Evolutionary conservation across 352 stramenopile genomes (phyloP).

Genomic region (Aphanomyces astaci): DNA sequence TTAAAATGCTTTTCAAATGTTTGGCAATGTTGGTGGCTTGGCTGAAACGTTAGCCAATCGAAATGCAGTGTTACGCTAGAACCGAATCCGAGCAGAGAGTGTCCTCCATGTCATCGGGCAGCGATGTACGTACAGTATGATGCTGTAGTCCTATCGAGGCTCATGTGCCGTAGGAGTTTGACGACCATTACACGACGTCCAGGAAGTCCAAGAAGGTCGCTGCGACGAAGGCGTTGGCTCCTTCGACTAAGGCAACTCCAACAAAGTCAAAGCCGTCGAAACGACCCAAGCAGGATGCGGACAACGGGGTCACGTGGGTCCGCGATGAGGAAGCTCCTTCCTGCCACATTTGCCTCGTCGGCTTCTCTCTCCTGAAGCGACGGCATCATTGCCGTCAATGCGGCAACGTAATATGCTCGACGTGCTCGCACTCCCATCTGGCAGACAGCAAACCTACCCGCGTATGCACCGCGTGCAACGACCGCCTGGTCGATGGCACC

Average conservation of each 20-base stretch:
- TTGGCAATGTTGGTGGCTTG: background rate
- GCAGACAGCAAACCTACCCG: background rate
- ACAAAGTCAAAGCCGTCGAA: background rate
- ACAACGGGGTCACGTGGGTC: constrained; percentile 1
- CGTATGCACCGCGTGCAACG: background rate
- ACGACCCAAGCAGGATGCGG: background rate
- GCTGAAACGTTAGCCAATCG: background rate
- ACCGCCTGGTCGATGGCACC: background rate
- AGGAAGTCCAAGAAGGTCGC: background rate
- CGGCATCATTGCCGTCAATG: constrained; percentile 79
- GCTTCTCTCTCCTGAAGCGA: constrained; percentile 62
- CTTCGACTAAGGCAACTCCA: background rate
- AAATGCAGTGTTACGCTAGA: background rate
- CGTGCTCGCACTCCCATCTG: background rate
- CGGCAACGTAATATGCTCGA: constrained; percentile 32
- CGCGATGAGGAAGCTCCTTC: constrained; percentile 34
- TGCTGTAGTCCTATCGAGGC: background rate
- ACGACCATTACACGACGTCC: constrained; percentile 5
- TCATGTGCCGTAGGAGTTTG: constrained; percentile 5
- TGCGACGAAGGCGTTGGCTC: background rate
- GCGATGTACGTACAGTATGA: background rate
- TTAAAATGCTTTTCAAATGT: too few relatives aligned
- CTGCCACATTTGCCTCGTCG: constrained; percentile 55
- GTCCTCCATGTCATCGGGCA: background rate
- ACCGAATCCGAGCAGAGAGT: too few relatives aligned